These are phyloP conservation scores for Coriaria nepalensis DNA, from an alignment of 306 rosid species.

Conservation along the genomic window DNA sequence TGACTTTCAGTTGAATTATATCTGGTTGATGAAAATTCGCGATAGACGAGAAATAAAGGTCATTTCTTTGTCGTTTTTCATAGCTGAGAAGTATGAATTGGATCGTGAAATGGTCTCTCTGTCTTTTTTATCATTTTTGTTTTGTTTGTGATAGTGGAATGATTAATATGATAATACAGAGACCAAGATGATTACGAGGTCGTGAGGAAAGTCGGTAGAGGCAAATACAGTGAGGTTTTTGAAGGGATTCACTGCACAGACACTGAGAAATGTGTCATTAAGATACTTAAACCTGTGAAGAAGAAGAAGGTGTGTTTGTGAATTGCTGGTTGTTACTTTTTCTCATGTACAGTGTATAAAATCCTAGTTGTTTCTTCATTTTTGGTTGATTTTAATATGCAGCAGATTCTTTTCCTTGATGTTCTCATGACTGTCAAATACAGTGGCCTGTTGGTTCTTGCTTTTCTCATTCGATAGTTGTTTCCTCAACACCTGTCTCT, in stretches of 20 bases:
- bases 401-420: background rate
- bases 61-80: background rate
- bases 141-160: background rate
- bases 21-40: too few species aligned
- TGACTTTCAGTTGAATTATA: too few species aligned
- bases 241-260: conserved; percentile 82
- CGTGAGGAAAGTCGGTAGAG: conserved; percentile 90
- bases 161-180: conserved; percentile 19
- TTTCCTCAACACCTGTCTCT: too few species aligned
- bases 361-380: too few species aligned
- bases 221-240: conserved; percentile 91
- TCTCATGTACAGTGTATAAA: too few species aligned
- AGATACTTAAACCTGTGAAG: conserved; percentile 87
- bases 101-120: too few species aligned
- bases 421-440: background rate
- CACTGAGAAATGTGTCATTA: conserved; percentile 70
- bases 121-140: background rate
- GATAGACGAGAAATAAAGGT: too few species aligned
- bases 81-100: background rate
- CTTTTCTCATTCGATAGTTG: too few species aligned
- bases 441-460: too few species aligned
- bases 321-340: too few species aligned
- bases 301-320: conserved; percentile 62
- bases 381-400: too few species aligned
- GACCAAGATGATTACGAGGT: conserved; percentile 95